Conservation (phyloP, 2,329 filamentous ascomycete species). For the Saccharata proteae region DNA sequence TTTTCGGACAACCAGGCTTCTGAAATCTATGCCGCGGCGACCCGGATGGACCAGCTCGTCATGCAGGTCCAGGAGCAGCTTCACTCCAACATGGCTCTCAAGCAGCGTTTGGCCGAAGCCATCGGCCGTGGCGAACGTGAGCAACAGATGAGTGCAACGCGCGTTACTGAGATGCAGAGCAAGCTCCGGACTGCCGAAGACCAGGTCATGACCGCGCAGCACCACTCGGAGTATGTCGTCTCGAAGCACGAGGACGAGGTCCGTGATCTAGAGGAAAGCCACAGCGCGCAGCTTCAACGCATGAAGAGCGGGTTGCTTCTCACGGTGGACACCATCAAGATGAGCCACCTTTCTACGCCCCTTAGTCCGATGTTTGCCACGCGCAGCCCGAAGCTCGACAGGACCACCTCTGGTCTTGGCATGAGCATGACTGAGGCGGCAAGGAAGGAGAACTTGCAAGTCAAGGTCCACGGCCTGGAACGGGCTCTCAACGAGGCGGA, state of each 20-base stretch:
- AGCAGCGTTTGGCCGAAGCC: slow-evolving; percentile 63
- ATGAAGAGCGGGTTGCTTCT: slow-evolving; percentile 35
- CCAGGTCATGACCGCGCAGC: slow-evolving; percentile 68
- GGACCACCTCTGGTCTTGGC: slow-evolving; percentile 49
- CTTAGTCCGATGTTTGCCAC: slow-evolving; percentile 50
- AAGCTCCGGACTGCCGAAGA: slow-evolving; percentile 76
- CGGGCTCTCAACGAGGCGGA: slow-evolving; percentile 65
- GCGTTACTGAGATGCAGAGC: slow-evolving; percentile 73
- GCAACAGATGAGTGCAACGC: slow-evolving; percentile 65
- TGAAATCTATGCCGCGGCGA: slow-evolving; percentile 61
- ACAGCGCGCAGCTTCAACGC: slow-evolving; percentile 65
- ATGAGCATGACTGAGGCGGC: slow-evolving; percentile 53
- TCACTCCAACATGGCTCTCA: slow-evolving; percentile 61
- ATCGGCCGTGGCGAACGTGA: slow-evolving; percentile 75
- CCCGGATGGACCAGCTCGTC: slow-evolving; percentile 68
- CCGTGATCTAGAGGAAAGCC: slow-evolving; percentile 58
- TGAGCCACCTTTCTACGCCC: slow-evolving; percentile 41
- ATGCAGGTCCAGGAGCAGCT: slow-evolving; percentile 70
- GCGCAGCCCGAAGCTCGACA: slow-evolving; percentile 47
- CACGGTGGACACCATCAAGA: slow-evolving; percentile 13
- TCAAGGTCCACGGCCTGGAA: slow-evolving; percentile 74
- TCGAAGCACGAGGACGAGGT: slow-evolving; percentile 79
- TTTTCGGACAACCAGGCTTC: slow-evolving; percentile 25
- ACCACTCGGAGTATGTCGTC: slow-evolving; percentile 74
- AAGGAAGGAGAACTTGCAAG: slow-evolving; percentile 63